phyloP scores from a whole-genome alignment of 2,329 filamentous ascomycete species.

The Rhytidhysteron rufulum region DNA sequence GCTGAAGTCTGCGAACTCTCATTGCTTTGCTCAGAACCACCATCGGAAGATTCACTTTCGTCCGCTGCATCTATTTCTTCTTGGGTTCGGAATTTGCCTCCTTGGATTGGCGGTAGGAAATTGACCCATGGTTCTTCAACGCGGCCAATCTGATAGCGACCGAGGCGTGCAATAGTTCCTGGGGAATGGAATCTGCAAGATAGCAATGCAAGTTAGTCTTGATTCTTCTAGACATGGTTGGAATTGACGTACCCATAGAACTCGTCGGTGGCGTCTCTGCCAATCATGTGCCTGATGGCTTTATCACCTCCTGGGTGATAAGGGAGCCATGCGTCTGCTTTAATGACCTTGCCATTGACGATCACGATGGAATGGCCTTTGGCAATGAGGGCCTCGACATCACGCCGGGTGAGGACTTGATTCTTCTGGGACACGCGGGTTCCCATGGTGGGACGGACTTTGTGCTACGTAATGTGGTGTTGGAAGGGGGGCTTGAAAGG shows the following conservation, averaged over 20 bases:
- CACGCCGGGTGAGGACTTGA: conserved; percentile 54
- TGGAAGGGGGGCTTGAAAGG: conserved; percentile 1
- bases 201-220: conserved; percentile 8
- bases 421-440: conserved; percentile 39
- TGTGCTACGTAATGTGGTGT: conserved; percentile 2
- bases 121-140: conserved; percentile 82
- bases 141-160: conserved; percentile 75
- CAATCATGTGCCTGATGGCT: conserved; percentile 89
- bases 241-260: conserved; percentile 69
- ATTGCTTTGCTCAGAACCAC: conserved; percentile 20
- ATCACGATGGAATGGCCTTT: conserved; percentile 77
- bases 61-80: conserved; percentile 37
- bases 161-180: conserved; percentile 73
- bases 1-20: conserved; percentile 47
- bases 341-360: conserved; percentile 74
- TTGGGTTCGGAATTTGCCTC: conserved; percentile 67
- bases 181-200: conserved; percentile 77
- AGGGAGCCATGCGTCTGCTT: conserved; percentile 80
- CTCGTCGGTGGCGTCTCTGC: conserved; percentile 90
- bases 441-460: conserved; percentile 19
- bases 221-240: neutral
- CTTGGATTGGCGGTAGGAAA: conserved; percentile 88
- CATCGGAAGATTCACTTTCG: conserved; percentile 18
- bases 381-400: conserved; percentile 80
- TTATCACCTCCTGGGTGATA: conserved; percentile 93